Percentiles rank a stretch among this genome's conserved stretches.
These are phyloP conservation scores for Vigna hirtella DNA, from an alignment of 306 rosid species.

Conservation along the genomic window DNA sequence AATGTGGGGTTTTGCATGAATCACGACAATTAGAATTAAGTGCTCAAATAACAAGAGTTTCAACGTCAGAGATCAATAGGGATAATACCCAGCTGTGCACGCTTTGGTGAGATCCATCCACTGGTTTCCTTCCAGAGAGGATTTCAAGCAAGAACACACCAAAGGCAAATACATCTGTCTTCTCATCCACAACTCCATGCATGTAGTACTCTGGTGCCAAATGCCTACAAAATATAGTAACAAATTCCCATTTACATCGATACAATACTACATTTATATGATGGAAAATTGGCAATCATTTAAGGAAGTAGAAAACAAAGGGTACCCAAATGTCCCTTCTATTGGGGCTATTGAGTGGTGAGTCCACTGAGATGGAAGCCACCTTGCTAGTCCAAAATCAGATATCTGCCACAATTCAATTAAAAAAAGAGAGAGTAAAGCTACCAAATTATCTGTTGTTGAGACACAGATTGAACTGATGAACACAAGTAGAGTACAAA, in stretches of 20 bases:
- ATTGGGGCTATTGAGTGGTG: constrained; percentile 98
- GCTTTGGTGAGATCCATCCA: constrained; percentile 87
- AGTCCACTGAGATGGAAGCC: constrained; percentile 98
- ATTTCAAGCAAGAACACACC: constrained; percentile 83
- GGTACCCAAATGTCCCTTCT: constrained; percentile 95
- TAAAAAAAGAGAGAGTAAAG: not conserved
- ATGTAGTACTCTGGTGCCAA: constrained; percentile 87
- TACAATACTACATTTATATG: not conserved
- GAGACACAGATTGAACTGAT: not conserved
- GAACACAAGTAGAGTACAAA: not conserved
- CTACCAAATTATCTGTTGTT: not conserved
- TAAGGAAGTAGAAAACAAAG: not conserved
- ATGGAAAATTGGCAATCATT: not conserved
- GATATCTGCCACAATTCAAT: constrained; percentile 63
- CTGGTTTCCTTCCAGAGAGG: constrained; percentile 84
- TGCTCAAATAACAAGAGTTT: not conserved
- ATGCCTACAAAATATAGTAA: constrained; percentile 54
- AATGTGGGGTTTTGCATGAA: constrained; percentile 16
- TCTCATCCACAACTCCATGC: constrained; percentile 96
- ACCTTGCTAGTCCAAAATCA: constrained; percentile 97
- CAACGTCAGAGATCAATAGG: not conserved
- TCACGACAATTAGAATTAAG: constrained; percentile 31
- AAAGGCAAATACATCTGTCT: constrained; percentile 95
- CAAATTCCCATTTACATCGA: constrained; percentile 29
- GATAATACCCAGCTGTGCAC: constrained; percentile 76